Conservation (phyloP, 2,329 filamentous ascomycete genomes). For the Neofusicoccum laricinum region DNA sequence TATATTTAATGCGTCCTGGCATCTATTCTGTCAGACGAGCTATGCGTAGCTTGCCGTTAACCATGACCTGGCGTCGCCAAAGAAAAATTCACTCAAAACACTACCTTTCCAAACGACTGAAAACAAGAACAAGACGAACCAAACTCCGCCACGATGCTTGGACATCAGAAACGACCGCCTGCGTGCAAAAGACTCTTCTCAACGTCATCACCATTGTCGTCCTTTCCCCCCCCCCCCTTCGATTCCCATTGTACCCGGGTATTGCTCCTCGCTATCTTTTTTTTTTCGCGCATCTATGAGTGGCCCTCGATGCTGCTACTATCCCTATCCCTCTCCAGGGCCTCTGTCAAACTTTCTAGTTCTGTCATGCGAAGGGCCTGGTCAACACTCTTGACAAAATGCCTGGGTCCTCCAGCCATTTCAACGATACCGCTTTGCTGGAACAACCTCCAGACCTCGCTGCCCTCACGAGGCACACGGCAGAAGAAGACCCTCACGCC, state of each 20-base stretch:
- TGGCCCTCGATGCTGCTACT: neutral
- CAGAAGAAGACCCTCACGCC: slow-evolving; percentile 77
- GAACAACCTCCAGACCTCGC: slow-evolving; percentile 69
- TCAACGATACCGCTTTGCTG: slow-evolving; percentile 80
- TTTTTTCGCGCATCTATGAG: no score
- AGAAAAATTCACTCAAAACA: no score
- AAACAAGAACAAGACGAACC: neutral
- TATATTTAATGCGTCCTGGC: neutral
- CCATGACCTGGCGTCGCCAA: neutral
- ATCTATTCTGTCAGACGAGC: neutral
- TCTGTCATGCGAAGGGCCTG: slow-evolving; percentile 82
- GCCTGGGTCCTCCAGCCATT: slow-evolving; percentile 69
- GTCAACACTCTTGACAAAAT: slow-evolving; percentile 81
- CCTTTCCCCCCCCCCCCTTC: no score
- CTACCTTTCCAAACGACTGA: neutral
- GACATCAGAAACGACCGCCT: no score
- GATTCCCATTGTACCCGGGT: no score
- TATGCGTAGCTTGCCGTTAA: neutral
- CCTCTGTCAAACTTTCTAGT: slow-evolving; percentile 53
- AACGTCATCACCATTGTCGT: no score
- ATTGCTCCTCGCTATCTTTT: no score
- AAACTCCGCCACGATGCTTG: no score
- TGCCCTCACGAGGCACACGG: slow-evolving; percentile 49
- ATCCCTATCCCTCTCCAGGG: neutral
- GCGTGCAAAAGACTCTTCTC: no score